These are phyloP conservation scores for Pythium angustatum DNA, from an alignment of 352 stramenopile species.

Conservation along the genomic window DNA sequence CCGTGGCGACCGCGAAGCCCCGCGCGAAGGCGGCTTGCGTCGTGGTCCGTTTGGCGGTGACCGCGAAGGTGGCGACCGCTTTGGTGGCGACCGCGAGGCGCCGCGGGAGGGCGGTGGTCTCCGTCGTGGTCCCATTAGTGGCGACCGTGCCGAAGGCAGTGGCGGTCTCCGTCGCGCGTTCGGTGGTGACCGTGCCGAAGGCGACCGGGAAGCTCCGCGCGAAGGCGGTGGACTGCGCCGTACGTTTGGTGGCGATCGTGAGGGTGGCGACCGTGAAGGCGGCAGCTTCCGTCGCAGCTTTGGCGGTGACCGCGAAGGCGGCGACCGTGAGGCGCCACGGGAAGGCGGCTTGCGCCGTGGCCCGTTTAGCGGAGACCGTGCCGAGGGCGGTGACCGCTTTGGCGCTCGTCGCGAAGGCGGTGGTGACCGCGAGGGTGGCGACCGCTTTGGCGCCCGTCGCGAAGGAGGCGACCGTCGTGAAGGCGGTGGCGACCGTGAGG, in stretches of 20 bases:
- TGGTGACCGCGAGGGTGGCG: no score
- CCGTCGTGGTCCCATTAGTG: not conserved
- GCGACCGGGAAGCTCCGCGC: not conserved
- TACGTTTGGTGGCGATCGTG: conserved; percentile 8
- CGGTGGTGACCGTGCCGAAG: conserved; percentile 28
- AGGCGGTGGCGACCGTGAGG: conserved; percentile 39
- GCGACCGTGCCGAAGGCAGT: conserved; percentile 10
- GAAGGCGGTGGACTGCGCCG: not conserved
- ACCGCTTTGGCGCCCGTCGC: no score
- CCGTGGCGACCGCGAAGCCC: not conserved
- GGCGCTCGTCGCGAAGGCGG: conserved; percentile 3
- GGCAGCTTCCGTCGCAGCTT: conserved; percentile 15
- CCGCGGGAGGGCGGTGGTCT: conserved; percentile 2
- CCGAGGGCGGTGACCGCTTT: not conserved
- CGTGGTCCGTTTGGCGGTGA: conserved; percentile 4
- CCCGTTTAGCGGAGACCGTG: conserved; percentile 11
- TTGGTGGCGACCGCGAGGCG: conserved; percentile 9
- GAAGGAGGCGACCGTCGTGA: conserved; percentile 34
- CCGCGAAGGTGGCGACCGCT: conserved; percentile 1
- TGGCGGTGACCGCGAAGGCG: conserved; percentile 23
- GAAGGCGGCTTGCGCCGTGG: not conserved
- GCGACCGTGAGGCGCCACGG: not conserved
- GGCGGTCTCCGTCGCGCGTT: conserved; percentile 10
- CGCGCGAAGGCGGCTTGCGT: not conserved
- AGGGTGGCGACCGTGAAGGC: not conserved